Conservation (phyloP, 495 filamentous ascomycete genomes). For the Penicillium alfredii region DNA sequence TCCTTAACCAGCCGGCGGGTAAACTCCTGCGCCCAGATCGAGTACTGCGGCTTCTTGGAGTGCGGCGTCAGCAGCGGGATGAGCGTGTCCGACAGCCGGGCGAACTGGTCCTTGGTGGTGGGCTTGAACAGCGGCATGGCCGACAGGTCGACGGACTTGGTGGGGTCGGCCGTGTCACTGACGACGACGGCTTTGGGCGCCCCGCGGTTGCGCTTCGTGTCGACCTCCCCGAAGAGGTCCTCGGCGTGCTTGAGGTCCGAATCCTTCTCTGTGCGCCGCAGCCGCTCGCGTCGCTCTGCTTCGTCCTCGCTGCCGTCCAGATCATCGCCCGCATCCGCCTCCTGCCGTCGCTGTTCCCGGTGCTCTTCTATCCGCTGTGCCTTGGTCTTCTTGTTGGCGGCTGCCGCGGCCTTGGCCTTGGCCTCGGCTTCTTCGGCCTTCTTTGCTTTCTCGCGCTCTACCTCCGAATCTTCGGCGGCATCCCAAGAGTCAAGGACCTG, state of each 20-base stretch:
- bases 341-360: conserved; percentile 38
- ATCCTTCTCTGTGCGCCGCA: conserved; percentile 75
- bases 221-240: conserved; percentile 80
- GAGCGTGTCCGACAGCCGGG: conserved; percentile 63
- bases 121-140: conserved; percentile 83
- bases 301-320: conserved; percentile 64
- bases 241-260: conserved; percentile 85
- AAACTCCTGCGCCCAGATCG: conserved; percentile 86
- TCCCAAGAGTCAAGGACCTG: conserved; percentile 98
- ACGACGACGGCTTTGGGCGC: conserved; percentile 55
- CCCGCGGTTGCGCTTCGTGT: conserved; percentile 62
- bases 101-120: conserved; percentile 76
- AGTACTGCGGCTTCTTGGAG: conserved; percentile 85
- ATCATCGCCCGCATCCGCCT: conserved; percentile 44
- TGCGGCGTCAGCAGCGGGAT: conserved; percentile 66
- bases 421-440: conserved; percentile 80
- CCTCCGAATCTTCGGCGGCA: conserved; percentile 93
- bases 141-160: conserved; percentile 71
- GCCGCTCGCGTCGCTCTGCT: conserved; percentile 60
- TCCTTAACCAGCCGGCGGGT: conserved; percentile 82
- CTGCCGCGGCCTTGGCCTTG: conserved; percentile 85
- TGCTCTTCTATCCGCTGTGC: conserved; percentile 81
- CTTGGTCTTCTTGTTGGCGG: conserved; percentile 87
- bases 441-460: conserved; percentile 89
- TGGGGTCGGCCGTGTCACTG: conserved; percentile 63